Conservation (phyloP, 2,329 filamentous ascomycete genomes). For the Colletotrichum nymphaeae region DNA sequence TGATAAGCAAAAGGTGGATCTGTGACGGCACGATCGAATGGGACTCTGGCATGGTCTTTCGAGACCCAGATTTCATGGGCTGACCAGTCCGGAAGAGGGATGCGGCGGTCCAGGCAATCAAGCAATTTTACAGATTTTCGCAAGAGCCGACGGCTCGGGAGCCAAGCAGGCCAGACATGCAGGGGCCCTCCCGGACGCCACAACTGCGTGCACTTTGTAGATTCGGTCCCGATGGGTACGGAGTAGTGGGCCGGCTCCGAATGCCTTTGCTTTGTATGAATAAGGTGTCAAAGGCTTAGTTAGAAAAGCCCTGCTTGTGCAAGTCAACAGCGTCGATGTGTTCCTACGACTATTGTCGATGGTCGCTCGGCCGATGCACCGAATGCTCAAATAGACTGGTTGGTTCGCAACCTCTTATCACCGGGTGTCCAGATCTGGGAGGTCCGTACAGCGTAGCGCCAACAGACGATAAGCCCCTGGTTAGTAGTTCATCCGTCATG, state of each 20-base stretch:
- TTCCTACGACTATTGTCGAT: background rate
- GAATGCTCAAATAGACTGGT: too few species aligned
- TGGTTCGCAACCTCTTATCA: background rate
- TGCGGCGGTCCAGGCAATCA: conserved; percentile 6
- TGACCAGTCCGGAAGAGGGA: conserved; percentile 10
- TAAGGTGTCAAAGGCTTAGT: background rate
- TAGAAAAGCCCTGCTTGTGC: too few species aligned
- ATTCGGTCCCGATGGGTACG: conserved; percentile 15
- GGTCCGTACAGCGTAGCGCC: conserved; percentile 7
- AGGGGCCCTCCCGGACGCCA: conserved; percentile 17
- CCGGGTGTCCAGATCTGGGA: conserved; percentile 16
- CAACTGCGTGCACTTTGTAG: background rate
- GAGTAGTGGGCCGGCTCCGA: conserved; percentile 14
- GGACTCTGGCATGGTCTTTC: background rate
- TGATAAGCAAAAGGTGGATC: conserved; percentile 17
- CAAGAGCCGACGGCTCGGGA: conserved; percentile 24
- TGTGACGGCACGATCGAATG: conserved; percentile 5
- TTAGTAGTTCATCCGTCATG: background rate
- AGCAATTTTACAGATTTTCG: conserved; percentile 21
- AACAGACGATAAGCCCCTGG: conserved; percentile 16
- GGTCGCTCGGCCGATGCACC: background rate
- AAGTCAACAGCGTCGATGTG: background rate
- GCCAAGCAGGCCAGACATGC: conserved; percentile 19
- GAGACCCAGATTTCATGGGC: conserved; percentile 20
- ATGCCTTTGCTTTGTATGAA: background rate